Evolutionary conservation across 2,329 filamentous ascomycete genomes (phyloP).

Genomic region (Xylariaceae sp.): DNA sequence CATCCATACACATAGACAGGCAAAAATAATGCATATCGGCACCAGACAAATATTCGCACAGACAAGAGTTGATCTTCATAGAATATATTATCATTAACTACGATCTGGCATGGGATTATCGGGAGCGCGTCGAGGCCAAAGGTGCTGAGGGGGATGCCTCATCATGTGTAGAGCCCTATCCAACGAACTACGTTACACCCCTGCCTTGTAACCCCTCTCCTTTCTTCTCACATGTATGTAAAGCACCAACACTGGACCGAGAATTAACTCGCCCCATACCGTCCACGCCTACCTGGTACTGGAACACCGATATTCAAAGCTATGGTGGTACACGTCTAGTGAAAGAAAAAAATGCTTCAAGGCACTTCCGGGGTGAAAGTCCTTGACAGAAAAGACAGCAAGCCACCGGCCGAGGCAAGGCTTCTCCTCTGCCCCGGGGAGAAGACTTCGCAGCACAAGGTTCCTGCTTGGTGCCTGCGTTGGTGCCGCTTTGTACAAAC

Average conservation of each 20-base stretch:
- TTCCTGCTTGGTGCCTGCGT: slow-evolving; percentile 13
- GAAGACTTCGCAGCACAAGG: slow-evolving; percentile 14
- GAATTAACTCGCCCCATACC: neutral
- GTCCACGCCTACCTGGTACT: neutral
- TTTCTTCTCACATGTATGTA: neutral
- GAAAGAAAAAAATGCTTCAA: no score
- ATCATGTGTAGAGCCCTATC: slow-evolving; percentile 20
- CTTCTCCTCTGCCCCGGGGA: no score
- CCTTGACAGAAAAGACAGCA: no score
- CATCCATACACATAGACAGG: no score
- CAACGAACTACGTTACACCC: slow-evolving; percentile 14
- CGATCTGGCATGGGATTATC: neutral
- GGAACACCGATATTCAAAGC: slow-evolving; percentile 14
- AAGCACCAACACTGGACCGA: slow-evolving; percentile 1
- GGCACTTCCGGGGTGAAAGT: no score
- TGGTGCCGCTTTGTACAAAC: slow-evolving; percentile 3
- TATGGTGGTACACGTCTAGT: slow-evolving; percentile 12
- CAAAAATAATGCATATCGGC: no score
- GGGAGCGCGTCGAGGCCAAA: slow-evolving; percentile 11
- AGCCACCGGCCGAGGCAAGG: slow-evolving; percentile 12
- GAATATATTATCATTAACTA: slow-evolving; percentile 26
- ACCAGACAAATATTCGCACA: neutral
- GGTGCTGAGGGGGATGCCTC: slow-evolving; percentile 9
- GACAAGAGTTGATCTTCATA: neutral
- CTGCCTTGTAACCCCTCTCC: neutral